These are phyloP conservation scores for Scolecobasidium constrictum DNA, from an alignment of 2,329 filamentous ascomycete genomes.

Conservation along the genomic window DNA sequence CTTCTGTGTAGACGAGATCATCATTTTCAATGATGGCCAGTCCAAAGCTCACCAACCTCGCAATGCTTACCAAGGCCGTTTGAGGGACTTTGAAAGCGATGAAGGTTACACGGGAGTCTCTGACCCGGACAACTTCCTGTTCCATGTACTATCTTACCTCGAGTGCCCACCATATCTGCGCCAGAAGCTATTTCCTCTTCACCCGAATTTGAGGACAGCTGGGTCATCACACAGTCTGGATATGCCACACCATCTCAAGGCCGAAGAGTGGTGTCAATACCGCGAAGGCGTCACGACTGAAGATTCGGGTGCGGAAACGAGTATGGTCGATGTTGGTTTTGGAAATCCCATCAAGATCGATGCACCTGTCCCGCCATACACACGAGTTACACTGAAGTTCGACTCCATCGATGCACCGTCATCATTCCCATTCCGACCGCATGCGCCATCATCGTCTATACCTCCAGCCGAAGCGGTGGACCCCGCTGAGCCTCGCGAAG, in stretches of 20 bases:
- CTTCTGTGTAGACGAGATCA: conserved; percentile 74
- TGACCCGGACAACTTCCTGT: conserved; percentile 70
- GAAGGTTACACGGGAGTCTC: conserved; percentile 54
- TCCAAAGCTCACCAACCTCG: conserved; percentile 8
- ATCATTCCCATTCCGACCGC: conserved; percentile 17
- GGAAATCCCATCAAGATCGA: conserved; percentile 38
- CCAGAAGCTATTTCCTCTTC: conserved; percentile 62
- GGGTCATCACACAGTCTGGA: conserved; percentile 68
- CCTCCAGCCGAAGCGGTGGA: conserved; percentile 48
- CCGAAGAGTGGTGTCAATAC: conserved; percentile 67
- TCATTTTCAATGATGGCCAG: conserved; percentile 64
- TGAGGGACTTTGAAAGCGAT: conserved; percentile 28
- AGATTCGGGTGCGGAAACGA: neutral
- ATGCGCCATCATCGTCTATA: conserved; percentile 14
- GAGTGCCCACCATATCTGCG: conserved; percentile 78
- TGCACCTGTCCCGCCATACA: conserved; percentile 54
- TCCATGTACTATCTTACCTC: conserved; percentile 68
- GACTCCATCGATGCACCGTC: conserved; percentile 29
- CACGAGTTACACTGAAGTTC: conserved; percentile 63
- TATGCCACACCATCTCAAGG: conserved; percentile 72
- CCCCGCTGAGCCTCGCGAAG: conserved; percentile 57
- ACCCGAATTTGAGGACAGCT: conserved; percentile 64
- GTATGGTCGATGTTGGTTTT: conserved; percentile 41
- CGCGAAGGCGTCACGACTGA: conserved; percentile 61
- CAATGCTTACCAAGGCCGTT: conserved; percentile 18